These are phyloP conservation scores for Batkoa obscura DNA, from an alignment of 371 early-diverging fungal genomes.

Conservation along the genomic window DNA sequence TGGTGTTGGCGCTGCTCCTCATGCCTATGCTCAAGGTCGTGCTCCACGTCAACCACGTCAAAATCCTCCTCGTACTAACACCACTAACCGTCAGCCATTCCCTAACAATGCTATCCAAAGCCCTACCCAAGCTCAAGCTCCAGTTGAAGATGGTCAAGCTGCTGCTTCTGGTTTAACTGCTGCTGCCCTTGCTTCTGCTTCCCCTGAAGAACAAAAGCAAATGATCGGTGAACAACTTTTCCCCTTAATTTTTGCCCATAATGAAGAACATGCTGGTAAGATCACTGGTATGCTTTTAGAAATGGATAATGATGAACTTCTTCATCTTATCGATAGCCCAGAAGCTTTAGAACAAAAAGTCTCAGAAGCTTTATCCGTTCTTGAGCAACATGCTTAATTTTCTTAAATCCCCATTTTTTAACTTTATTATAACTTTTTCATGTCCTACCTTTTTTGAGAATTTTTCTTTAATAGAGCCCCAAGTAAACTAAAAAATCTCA, in stretches of 20 bases:
- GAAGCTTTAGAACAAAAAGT: constrained; percentile 49
- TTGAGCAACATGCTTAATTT: constrained; percentile 36
- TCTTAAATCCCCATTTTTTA: no score
- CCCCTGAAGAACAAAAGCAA: constrained; percentile 79
- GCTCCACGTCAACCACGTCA: constrained; percentile 6
- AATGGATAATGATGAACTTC: constrained; percentile 88
- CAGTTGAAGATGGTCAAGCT: constrained; percentile 29
- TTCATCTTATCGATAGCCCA: constrained; percentile 66
- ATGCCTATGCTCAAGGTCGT: not conserved
- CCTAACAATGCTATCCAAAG: constrained; percentile 17
- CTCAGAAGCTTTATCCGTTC: constrained; percentile 69
- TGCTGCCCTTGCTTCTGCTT: constrained; percentile 58
- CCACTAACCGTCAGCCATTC: constrained; percentile 11
- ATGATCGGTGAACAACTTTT: constrained; percentile 89
- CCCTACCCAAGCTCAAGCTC: constrained; percentile 18
- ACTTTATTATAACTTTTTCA: no score
- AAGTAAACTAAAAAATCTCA: no score
- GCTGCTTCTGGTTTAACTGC: constrained; percentile 40
- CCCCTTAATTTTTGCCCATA: constrained; percentile 36
- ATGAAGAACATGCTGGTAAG: constrained; percentile 78
- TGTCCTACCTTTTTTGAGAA: no score
- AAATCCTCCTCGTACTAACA: constrained; percentile 6
- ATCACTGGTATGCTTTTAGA: constrained; percentile 97
- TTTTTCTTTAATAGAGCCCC: no score
- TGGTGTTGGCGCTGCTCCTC: not conserved